Conservation (phyloP, 2,329 filamentous ascomycete species). For the Xylaria sp. region DNA sequence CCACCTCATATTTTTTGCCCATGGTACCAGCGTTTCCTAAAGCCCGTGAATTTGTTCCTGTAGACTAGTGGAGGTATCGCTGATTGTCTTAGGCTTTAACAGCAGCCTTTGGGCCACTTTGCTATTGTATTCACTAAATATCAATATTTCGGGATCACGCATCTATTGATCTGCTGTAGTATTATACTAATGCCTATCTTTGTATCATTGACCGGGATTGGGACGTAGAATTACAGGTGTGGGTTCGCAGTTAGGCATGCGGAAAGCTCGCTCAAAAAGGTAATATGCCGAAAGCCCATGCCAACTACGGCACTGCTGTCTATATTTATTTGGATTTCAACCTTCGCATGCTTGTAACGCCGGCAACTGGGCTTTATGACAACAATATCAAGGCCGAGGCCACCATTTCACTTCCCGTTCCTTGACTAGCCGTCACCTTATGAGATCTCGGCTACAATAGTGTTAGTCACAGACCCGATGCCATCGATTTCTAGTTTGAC, state of each 20-base stretch:
- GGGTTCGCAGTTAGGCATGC: not conserved
- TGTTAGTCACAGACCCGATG: slow-evolving; percentile 44
- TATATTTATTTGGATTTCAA: not conserved
- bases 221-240: not conserved
- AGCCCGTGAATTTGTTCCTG: not conserved
- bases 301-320: not conserved
- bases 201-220: not conserved
- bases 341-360: not conserved
- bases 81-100: not conserved
- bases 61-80: not conserved
- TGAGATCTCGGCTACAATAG: slow-evolving; percentile 35
- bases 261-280: not conserved
- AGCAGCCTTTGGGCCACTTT: not conserved
- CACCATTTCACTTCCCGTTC: not conserved
- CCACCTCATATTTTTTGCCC: not conserved
- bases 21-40: not conserved
- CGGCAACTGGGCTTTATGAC: not conserved
- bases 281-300: slow-evolving; percentile 13
- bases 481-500: slow-evolving; percentile 45
- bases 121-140: not conserved
- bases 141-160: not conserved
- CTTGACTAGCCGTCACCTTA: not conserved
- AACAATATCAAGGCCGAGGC: not conserved
- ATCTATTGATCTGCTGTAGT: not conserved
- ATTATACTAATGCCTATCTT: not conserved